phyloP scores from a whole-genome alignment of 345 rosid species.

The Geranium brycei region DNA sequence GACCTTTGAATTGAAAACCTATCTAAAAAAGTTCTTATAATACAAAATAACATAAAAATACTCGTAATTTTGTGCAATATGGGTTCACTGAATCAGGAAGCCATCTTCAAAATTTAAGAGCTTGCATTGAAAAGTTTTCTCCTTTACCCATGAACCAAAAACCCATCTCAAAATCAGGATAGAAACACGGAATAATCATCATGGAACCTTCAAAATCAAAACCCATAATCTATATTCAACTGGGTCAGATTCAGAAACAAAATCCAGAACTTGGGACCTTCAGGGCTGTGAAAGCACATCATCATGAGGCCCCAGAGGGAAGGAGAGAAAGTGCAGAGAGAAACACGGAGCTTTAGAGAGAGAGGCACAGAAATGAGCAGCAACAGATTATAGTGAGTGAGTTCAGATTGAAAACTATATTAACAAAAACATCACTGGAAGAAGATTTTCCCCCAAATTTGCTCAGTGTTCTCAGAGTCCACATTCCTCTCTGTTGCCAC shows the following conservation, averaged over 20 bases:
- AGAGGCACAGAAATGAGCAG: background rate
- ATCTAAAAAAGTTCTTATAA: too few relatives aligned
- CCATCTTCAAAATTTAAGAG: too few relatives aligned
- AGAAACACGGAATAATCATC: too few relatives aligned
- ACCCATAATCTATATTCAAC: background rate
- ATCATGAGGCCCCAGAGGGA: background rate
- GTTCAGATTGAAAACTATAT: slow-evolving; percentile 3
- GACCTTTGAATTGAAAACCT: too few relatives aligned
- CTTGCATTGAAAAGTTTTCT: too few relatives aligned
- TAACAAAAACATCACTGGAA: background rate
- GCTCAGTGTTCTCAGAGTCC: slow-evolving; percentile 1
- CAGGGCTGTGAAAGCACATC: background rate
- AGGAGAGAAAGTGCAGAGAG: background rate
- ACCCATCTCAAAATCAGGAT: too few relatives aligned
- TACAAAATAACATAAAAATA: too few relatives aligned
- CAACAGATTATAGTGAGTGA: background rate
- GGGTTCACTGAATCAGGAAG: too few relatives aligned
- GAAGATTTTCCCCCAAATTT: background rate
- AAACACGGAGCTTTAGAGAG: background rate
- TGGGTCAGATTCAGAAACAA: background rate
- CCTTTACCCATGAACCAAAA: too few relatives aligned
- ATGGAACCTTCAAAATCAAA: background rate
- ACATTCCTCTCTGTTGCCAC: background rate
- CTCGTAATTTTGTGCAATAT: too few relatives aligned
- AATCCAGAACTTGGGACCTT: background rate